Evolutionary conservation across 2,329 filamentous ascomycete species (phyloP).

Genomic region (Emergomyces orientalis): DNA sequence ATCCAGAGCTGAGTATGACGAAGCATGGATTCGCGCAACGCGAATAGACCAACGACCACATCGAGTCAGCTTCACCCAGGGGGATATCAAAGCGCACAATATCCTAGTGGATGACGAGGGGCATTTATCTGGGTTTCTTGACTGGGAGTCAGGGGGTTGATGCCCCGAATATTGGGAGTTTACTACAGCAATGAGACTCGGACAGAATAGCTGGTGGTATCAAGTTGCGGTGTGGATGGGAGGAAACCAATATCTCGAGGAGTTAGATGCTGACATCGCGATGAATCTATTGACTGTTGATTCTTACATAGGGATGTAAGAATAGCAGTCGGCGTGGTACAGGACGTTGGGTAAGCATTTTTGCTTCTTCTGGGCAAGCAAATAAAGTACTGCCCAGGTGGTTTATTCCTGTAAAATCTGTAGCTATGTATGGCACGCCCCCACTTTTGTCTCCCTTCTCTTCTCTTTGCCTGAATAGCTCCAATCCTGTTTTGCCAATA

Average conservation of each 20-base stretch:
- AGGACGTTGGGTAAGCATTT: too few relatives aligned
- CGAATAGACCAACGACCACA: slow-evolving; percentile 11
- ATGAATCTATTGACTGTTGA: slow-evolving; percentile 19
- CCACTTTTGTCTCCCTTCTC: too few relatives aligned
- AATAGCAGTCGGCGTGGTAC: too few relatives aligned
- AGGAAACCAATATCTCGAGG: slow-evolving; percentile 16
- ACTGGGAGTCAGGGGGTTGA: slow-evolving; percentile 22
- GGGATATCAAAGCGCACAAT: slow-evolving; percentile 20
- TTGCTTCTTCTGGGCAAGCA: too few relatives aligned
- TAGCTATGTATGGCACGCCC: too few relatives aligned
- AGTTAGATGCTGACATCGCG: slow-evolving; percentile 16
- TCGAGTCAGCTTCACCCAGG: slow-evolving; percentile 21
- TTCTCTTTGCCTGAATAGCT: too few relatives aligned
- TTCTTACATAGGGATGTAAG: slow-evolving; percentile 16
- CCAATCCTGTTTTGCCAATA: too few relatives aligned
- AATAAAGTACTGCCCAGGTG: too few relatives aligned
- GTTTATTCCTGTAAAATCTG: too few relatives aligned
- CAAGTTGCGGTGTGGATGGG: slow-evolving; percentile 17
- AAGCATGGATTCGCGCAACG: slow-evolving; percentile 20
- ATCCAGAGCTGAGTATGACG: slow-evolving; percentile 21
- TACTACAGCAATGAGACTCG: slow-evolving; percentile 20
- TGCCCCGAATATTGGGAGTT: slow-evolving; percentile 23
- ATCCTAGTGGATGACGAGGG: slow-evolving; percentile 18
- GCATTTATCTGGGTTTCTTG: slow-evolving; percentile 21
- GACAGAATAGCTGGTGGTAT: slow-evolving; percentile 19